These are phyloP conservation scores for Smittium mucronatum DNA, from an alignment of 371 early-diverging fungal genomes.

Conservation along the genomic window DNA sequence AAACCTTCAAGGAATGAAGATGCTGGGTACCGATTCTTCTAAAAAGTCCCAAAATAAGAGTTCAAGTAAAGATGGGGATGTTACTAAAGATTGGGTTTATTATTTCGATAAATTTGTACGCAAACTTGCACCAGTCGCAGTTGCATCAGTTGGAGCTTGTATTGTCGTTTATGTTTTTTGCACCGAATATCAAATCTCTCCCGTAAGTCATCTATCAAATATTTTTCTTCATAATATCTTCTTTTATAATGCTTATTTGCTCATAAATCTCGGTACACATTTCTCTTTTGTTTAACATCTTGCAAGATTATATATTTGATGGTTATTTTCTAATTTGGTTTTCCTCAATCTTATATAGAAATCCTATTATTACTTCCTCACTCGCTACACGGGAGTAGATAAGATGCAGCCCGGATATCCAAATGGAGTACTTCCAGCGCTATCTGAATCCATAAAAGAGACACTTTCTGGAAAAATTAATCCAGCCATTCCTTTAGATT, in stretches of 20 bases:
- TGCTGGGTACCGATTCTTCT: not conserved
- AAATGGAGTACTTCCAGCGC: not conserved
- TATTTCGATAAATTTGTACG: not conserved
- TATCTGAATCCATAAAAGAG: not conserved
- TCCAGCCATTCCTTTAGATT: conserved; percentile 16
- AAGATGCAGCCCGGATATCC: conserved; percentile 4
- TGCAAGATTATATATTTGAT: too few species aligned
- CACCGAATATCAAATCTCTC: not conserved
- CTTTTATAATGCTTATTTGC: too few species aligned
- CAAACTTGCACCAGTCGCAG: not conserved
- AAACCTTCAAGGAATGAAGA: too few species aligned
- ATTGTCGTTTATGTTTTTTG: not conserved
- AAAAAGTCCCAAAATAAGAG: not conserved
- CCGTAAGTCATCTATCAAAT: too few species aligned
- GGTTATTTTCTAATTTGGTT: too few species aligned
- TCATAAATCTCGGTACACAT: too few species aligned
- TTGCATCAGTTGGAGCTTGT: not conserved
- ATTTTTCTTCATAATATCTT: too few species aligned
- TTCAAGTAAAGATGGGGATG: not conserved
- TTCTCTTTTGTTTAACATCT: too few species aligned
- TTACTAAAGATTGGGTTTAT: not conserved
- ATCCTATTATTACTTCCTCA: conserved; percentile 6
- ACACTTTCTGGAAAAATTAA: not conserved
- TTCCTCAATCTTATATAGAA: not conserved
- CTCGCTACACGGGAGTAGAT: not conserved